Conservation (phyloP, 768 basidiomycete species). For the Tylopilus felleus region DNA sequence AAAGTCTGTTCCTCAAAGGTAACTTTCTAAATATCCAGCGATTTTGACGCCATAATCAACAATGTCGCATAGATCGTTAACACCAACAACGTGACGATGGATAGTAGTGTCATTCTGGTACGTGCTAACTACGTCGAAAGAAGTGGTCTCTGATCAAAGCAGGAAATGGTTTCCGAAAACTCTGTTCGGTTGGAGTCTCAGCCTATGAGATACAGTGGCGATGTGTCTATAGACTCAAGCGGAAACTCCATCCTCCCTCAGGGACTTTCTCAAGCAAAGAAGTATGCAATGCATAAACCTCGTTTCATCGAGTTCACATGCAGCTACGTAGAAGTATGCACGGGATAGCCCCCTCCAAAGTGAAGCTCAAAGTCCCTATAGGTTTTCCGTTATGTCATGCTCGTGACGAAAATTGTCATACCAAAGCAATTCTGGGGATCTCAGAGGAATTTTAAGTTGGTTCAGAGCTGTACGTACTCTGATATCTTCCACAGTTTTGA, state of each 20-base stretch:
- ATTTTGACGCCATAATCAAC: background rate
- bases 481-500: background rate
- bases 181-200: conserved; percentile 58
- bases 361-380: conserved; percentile 25
- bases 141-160: conserved; percentile 5
- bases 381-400: conserved; percentile 67
- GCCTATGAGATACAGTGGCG: conserved; percentile 30
- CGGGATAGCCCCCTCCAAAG: background rate
- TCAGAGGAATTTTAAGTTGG: conserved; percentile 53
- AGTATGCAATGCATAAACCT: conserved; percentile 54
- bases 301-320: conserved; percentile 79
- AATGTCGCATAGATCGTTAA: conserved; percentile 35
- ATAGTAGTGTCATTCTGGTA: conserved; percentile 65
- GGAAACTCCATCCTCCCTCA: conserved; percentile 44
- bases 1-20: conserved; percentile 79
- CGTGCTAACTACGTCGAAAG: conserved; percentile 1
- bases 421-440: conserved; percentile 81
- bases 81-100: conserved; percentile 42
- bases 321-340: conserved; percentile 54
- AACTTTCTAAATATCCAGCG: background rate
- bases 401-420: conserved; percentile 66
- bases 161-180: conserved; percentile 78
- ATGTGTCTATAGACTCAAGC: conserved; percentile 52
- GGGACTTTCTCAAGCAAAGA: conserved; percentile 46
- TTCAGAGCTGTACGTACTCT: conserved; percentile 50